Conservation (phyloP, 768 basidiomycete genomes). For the Lactarius akahatsu region DNA sequence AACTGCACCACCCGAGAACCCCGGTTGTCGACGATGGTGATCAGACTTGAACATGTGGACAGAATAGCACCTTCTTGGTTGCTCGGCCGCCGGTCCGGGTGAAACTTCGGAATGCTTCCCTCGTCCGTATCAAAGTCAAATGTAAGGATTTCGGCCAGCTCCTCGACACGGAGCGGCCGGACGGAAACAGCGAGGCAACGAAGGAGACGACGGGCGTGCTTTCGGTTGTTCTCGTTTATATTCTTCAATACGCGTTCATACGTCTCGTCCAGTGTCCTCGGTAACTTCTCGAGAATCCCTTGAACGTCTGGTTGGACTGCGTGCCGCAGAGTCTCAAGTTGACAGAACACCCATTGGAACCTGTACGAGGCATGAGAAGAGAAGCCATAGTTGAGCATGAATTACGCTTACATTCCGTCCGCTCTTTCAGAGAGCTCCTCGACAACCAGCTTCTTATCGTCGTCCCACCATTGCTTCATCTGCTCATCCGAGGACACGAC, state of each 20-base stretch:
- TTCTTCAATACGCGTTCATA: not conserved
- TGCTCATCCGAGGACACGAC: not conserved
- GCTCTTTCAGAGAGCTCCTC: not conserved
- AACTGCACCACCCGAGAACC: not conserved
- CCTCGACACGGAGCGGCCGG: not conserved
- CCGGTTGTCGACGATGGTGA: not conserved
- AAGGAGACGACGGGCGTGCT: not conserved
- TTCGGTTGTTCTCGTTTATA: not conserved
- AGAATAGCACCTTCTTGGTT: not conserved
- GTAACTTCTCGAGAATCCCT: not conserved
- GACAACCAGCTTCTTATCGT: not conserved
- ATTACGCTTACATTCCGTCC: not conserved
- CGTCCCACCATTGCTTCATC: not conserved
- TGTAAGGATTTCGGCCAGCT: not conserved
- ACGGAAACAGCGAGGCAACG: not conserved
- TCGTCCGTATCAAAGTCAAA: not conserved
- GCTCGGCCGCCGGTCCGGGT: not conserved
- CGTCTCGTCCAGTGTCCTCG: not conserved
- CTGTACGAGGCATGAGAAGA: not conserved
- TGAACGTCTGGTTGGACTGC: not conserved
- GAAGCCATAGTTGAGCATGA: accelerated
- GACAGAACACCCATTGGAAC: not conserved
- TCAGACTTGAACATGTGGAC: not conserved
- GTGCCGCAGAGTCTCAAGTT: not conserved
- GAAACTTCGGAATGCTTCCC: not conserved